Percentiles rank a stretch among this genome's conserved stretches.
Conservation (phyloP, 768 basidiomycete species). For the Chalciporus sphaerocephalus region DNA sequence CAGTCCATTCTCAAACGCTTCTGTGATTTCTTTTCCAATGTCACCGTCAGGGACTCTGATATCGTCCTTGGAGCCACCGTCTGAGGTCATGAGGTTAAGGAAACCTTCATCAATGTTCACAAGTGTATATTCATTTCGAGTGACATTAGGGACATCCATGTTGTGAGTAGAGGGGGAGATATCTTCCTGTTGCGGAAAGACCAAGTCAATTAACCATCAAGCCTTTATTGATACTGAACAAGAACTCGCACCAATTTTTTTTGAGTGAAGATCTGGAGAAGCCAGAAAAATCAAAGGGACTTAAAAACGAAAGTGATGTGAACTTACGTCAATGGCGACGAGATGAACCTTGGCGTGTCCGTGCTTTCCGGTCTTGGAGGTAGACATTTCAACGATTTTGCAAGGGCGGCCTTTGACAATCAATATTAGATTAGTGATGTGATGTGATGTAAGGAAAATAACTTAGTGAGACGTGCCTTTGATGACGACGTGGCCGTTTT, state of each 20-base stretch:
- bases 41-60: constrained; percentile 88
- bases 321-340: constrained; percentile 89
- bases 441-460: no score
- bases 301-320: background rate
- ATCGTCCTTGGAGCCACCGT: constrained; percentile 86
- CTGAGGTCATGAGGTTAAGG: constrained; percentile 87
- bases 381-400: constrained; percentile 99
- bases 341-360: constrained; percentile 99
- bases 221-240: background rate
- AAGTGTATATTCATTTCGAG: constrained; percentile 85
- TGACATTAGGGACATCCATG: constrained; percentile 98
- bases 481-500: constrained; percentile 93
- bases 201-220: constrained; percentile 1
- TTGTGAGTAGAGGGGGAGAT: constrained; percentile 98
- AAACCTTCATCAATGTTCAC: constrained; percentile 92
- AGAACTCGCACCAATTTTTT: constrained; percentile 81
- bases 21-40: constrained; percentile 66
- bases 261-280: constrained; percentile 87
- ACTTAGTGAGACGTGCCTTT: constrained; percentile 71
- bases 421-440: no score
- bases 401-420: constrained; percentile 80
- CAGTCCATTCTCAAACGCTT: constrained; percentile 78
- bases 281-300: constrained; percentile 2
- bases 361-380: constrained; percentile 99
- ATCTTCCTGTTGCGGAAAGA: constrained; percentile 61